These are phyloP conservation scores for Colletotrichum sp. DNA, from an alignment of 2,329 filamentous ascomycete species.

Conservation along the genomic window DNA sequence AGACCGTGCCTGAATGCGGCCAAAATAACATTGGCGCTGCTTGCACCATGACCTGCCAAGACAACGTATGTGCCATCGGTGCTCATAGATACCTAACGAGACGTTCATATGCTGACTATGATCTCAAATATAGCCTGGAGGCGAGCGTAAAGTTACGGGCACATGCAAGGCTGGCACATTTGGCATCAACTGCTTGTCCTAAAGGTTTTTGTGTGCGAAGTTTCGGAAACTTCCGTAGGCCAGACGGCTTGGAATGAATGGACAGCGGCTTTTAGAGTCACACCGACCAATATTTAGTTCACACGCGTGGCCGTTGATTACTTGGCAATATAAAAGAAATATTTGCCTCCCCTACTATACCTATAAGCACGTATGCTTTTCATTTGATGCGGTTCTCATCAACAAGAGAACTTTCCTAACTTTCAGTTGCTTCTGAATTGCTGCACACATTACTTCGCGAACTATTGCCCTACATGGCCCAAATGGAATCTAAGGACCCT, in stretches of 20 bases:
- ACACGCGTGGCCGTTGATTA: not conserved
- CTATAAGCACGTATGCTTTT: too few relatives aligned
- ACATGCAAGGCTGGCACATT: not conserved
- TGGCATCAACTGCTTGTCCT: not conserved
- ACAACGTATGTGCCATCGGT: not conserved
- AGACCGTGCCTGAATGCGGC: not conserved
- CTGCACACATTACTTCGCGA: accelerated
- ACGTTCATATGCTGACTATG: not conserved
- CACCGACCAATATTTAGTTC: accelerated
- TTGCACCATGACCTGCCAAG: not conserved
- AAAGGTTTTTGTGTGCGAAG: not conserved
- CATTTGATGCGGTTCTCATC: not conserved
- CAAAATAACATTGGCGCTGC: not conserved
- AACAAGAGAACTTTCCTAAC: not conserved
- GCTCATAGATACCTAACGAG: not conserved
- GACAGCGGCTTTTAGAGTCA: accelerated
- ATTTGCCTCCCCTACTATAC: not conserved
- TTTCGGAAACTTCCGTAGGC: not conserved
- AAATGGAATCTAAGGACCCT: not conserved
- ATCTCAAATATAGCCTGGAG: not conserved
- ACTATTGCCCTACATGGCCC: not conserved
- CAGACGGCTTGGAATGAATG: not conserved
- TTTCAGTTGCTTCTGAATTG: not conserved
- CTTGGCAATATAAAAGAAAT: not conserved
- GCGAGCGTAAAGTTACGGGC: not conserved